Conservation (phyloP, 2,329 filamentous ascomycete genomes). For the Phaeosphaeriaceae sp. region DNA sequence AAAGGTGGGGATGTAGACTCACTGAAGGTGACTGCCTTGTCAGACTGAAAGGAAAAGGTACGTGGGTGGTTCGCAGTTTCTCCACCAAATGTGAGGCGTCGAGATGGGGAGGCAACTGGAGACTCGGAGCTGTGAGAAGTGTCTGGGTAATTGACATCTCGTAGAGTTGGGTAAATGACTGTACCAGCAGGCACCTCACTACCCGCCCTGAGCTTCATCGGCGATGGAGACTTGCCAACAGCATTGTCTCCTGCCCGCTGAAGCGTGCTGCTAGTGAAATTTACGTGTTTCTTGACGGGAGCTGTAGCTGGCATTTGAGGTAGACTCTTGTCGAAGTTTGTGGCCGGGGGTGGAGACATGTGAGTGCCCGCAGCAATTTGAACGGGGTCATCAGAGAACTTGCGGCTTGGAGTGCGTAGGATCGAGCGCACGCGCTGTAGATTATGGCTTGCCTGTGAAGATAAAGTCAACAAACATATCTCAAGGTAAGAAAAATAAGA, state of each 20-base stretch:
- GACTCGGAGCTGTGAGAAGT: conserved; percentile 37
- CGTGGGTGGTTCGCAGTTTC: conserved; percentile 39
- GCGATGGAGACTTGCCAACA: conserved; percentile 43
- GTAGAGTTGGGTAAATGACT: conserved; percentile 39
- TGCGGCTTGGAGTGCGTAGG: conserved; percentile 64
- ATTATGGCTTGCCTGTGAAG: conserved; percentile 47
- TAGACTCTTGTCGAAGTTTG: conserved; percentile 59
- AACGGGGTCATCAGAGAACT: conserved; percentile 64
- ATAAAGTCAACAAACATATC: conserved; percentile 1
- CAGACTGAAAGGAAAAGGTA: conserved; percentile 58
- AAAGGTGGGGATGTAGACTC: not conserved
- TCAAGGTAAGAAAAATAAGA: no score
- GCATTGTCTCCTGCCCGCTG: conserved; percentile 43
- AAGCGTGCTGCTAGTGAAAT: conserved; percentile 77
- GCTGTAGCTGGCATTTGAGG: conserved; percentile 67
- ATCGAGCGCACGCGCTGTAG: conserved; percentile 68
- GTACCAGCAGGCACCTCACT: conserved; percentile 43
- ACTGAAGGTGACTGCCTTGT: conserved; percentile 53
- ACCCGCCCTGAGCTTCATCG: conserved; percentile 43
- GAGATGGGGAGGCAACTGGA: conserved; percentile 35
- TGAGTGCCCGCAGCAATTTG: conserved; percentile 68
- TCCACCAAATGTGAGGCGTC: conserved; percentile 45
- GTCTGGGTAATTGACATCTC: conserved; percentile 46
- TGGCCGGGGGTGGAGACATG: conserved; percentile 49
- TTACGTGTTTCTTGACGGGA: conserved; percentile 77